Evolutionary conservation across 2,329 filamentous ascomycete genomes (phyloP).

Genomic region (Beauveria sp.): DNA sequence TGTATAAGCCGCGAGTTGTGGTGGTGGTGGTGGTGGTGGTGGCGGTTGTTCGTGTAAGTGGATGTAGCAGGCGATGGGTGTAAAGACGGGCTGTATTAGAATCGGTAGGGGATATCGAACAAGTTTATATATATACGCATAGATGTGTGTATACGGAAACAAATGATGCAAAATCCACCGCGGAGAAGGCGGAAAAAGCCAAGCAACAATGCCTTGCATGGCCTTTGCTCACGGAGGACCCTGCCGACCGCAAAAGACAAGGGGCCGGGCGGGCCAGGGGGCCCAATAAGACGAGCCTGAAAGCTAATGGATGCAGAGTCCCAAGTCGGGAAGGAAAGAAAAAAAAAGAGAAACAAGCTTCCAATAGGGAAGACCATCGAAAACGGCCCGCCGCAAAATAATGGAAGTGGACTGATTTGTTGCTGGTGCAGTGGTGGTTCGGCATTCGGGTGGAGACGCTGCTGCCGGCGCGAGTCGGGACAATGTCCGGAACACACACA

Average conservation of each 20-base stretch:
- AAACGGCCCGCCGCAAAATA: not conserved
- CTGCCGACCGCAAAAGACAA: not conserved
- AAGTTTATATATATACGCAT: not conserved
- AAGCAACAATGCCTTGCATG: not conserved
- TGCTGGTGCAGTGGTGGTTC: not conserved
- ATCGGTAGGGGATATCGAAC: not conserved
- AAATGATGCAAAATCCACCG: not conserved
- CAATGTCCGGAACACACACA: not conserved
- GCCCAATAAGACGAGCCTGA: not conserved
- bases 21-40: not conserved
- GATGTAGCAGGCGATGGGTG: not conserved
- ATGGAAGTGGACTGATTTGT: constrained; percentile 5
- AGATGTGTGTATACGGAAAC: not conserved
- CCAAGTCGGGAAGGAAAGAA: not conserved
- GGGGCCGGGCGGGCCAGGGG: too few relatives aligned
- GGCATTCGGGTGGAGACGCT: not conserved
- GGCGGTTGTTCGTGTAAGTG: not conserved
- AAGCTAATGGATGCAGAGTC: not conserved
- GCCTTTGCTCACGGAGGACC: not conserved
- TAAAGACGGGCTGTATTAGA: not conserved
- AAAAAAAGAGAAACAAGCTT: not conserved
- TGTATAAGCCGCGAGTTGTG: not conserved
- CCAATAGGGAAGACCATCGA: not conserved
- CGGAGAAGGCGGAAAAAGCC: not conserved
- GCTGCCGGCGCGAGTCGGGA: constrained; percentile 3